These are phyloP conservation scores for Ostreobium quekettii DNA, from an alignment of 139 green algal species.

Conservation along the genomic window DNA sequence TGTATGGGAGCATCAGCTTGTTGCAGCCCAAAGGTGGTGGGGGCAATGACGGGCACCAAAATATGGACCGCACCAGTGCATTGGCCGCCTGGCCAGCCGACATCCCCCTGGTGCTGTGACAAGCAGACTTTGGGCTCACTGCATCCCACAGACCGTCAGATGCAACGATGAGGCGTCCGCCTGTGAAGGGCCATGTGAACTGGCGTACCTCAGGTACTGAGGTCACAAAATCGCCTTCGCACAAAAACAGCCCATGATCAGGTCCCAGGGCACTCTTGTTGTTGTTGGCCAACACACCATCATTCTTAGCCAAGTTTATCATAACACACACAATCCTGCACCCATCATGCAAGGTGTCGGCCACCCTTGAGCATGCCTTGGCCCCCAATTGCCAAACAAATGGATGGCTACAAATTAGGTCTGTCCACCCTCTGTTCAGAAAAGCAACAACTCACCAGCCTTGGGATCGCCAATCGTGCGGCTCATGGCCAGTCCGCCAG, in stretches of 20 bases:
- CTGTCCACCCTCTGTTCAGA: too few species aligned
- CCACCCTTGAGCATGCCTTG: too few species aligned
- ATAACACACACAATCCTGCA: too few species aligned
- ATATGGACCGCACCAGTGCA: constrained; percentile 29
- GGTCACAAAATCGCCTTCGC: constrained; percentile 20
- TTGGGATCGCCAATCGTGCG: neutral
- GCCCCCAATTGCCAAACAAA: too few species aligned
- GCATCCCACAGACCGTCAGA: constrained; percentile 88
- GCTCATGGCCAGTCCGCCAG: constrained; percentile 5
- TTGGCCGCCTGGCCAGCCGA: constrained; percentile 36
- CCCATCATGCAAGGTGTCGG: too few species aligned
- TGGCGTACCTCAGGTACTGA: constrained; percentile 52
- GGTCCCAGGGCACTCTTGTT: too few species aligned
- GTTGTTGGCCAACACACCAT: too few species aligned
- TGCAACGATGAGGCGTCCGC: constrained; percentile 78
- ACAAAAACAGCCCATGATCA: too few species aligned
- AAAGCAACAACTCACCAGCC: neutral
- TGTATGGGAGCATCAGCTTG: neutral
- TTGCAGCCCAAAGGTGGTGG: neutral
- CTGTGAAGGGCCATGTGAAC: constrained; percentile 59
- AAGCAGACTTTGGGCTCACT: constrained; percentile 53
- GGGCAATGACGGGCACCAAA: neutral
- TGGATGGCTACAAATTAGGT: too few species aligned
- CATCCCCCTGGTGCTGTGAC: constrained; percentile 38
- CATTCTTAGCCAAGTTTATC: too few species aligned